phyloP scores from a whole-genome alignment of 192 early-diverging fungal genomes.

The Chytriomyces hyalinus region DNA sequence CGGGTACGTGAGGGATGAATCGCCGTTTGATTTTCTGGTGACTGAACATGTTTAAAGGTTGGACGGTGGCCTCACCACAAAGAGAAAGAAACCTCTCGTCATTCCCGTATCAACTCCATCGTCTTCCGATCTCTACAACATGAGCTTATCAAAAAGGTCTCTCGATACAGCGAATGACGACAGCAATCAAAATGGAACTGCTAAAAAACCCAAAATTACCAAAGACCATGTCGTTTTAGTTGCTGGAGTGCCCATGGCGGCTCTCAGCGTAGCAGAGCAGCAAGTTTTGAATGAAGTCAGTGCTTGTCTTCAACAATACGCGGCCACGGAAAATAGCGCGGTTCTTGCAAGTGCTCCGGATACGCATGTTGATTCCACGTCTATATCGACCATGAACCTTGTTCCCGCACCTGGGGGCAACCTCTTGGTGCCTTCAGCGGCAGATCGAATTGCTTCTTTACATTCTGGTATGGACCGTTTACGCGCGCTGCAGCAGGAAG shows the following conservation, averaged over 20 bases:
- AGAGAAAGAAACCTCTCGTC: constrained; percentile 4
- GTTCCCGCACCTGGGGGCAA: not conserved
- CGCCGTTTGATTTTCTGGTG: not conserved
- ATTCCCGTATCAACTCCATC: not conserved
- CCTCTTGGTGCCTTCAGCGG: not conserved
- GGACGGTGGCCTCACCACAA: constrained; percentile 17
- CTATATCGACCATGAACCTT: not conserved
- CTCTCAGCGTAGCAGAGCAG: constrained; percentile 5
- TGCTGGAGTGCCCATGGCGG: constrained; percentile 8
- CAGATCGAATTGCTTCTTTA: not conserved
- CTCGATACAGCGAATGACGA: not conserved
- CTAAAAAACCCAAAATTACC: not conserved
- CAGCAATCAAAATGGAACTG: not conserved
- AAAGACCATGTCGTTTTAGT: constrained; percentile 6
- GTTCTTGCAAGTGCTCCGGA: not conserved
- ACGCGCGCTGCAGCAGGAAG: not conserved
- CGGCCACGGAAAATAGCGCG: not conserved
- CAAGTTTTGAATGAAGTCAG: constrained; percentile 13
- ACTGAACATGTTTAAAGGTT: not conserved
- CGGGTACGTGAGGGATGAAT: not conserved
- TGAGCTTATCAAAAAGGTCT: not conserved
- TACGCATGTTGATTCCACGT: not conserved
- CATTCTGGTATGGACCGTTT: not conserved
- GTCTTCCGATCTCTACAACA: constrained; percentile 1
- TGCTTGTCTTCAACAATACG: not conserved